These are phyloP conservation scores for Fusarium proliferatum DNA, from an alignment of 2,329 filamentous ascomycete species.

Conservation along the genomic window DNA sequence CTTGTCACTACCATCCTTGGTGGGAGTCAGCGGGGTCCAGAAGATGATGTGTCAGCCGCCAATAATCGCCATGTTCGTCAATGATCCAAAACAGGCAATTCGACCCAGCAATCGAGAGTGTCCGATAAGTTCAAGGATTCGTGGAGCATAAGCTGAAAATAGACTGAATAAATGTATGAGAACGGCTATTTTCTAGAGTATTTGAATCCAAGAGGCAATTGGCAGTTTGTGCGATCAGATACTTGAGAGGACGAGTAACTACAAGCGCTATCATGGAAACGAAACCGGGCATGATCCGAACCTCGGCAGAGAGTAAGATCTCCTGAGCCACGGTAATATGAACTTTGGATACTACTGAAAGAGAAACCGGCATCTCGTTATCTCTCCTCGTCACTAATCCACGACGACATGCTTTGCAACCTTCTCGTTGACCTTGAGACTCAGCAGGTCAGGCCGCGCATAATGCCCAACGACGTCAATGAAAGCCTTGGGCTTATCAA, in stretches of 20 bases:
- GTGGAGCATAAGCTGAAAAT: rapidly evolving
- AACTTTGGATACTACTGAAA: rapidly evolving
- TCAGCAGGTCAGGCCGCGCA: neutral
- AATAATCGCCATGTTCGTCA: neutral
- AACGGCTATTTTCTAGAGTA: neutral
- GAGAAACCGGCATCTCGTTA: rapidly evolving
- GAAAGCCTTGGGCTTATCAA: neutral
- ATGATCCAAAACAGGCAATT: neutral
- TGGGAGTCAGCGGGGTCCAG: neutral
- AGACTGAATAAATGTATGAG: neutral
- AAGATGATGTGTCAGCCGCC: neutral
- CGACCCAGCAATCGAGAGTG: neutral
- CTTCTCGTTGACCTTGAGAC: constrained; percentile 2
- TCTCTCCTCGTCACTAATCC: neutral
- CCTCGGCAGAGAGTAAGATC: rapidly evolving
- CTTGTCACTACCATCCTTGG: neutral
- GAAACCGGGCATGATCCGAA: neutral
- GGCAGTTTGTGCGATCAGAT: neutral
- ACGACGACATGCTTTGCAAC: neutral
- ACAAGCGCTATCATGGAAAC: neutral
- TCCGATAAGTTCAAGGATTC: no score
- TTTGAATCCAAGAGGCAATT: neutral
- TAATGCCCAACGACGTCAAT: constrained; percentile 5
- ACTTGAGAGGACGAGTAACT: neutral
- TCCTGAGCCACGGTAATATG: rapidly evolving